These are phyloP conservation scores for Pleoardoris graminearum DNA, from an alignment of 2,329 filamentous ascomycete genomes.

Conservation along the genomic window DNA sequence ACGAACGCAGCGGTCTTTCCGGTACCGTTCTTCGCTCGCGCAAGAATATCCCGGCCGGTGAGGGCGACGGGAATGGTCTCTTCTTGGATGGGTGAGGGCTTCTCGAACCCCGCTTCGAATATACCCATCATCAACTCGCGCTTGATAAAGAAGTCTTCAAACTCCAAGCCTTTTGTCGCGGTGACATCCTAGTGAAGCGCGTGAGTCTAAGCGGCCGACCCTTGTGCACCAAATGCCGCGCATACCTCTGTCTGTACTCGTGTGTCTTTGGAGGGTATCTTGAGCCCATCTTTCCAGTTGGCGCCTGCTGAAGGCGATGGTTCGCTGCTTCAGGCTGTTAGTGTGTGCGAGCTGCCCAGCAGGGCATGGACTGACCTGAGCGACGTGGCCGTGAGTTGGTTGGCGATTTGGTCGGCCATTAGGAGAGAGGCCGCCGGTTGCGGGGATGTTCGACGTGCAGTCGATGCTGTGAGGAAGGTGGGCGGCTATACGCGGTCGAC, in stretches of 20 bases:
- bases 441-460: conserved; percentile 20
- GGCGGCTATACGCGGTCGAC: conserved; percentile 11
- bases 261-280: conserved; percentile 72
- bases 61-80: conserved; percentile 96
- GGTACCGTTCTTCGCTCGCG: conserved; percentile 96
- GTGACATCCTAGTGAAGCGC: conserved; percentile 79
- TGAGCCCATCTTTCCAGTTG: conserved; percentile 76
- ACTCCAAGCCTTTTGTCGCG: conserved; percentile 94
- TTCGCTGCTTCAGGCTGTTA: conserved; percentile 48
- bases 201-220: conserved; percentile 11
- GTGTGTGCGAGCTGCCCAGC: neutral
- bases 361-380: conserved; percentile 46
- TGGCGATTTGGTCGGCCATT: conserved; percentile 57
- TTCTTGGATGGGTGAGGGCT: conserved; percentile 98
- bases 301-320: conserved; percentile 53
- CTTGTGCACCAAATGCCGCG: neutral
- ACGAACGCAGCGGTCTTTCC: conserved; percentile 98
- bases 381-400: conserved; percentile 60
- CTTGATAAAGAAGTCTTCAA: conserved; percentile 95
- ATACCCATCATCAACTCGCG: conserved; percentile 97
- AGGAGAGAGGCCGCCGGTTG: conserved; percentile 32
- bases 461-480: conserved; percentile 15
- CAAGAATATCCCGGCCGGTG: conserved; percentile 91
- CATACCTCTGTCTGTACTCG: conserved; percentile 79
- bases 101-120: conserved; percentile 98